Percentiles rank a stretch among this genome's conserved stretches.
These are phyloP conservation scores for Xanthoceras sorbifolium DNA, from an alignment of 345 rosid genomes.

Conservation along the genomic window DNA sequence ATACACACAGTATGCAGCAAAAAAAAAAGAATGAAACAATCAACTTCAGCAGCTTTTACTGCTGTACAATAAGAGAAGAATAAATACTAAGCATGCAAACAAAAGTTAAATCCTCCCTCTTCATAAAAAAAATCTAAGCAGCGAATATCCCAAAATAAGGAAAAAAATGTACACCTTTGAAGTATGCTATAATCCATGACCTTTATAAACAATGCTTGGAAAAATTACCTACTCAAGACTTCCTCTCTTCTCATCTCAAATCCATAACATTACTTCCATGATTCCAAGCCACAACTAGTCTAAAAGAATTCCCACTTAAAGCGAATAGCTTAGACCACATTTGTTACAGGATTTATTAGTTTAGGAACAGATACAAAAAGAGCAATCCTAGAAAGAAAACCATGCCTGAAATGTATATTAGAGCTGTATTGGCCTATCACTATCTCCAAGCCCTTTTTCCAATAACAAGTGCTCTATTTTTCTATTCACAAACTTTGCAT, in stretches of 20 bases:
- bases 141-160: slow-evolving; percentile 10
- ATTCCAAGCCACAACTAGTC: neutral
- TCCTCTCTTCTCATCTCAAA: neutral
- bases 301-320: neutral
- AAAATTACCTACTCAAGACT: neutral
- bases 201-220: neutral
- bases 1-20: neutral
- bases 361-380: neutral
- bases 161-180: neutral
- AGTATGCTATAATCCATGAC: neutral
- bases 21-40: neutral
- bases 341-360: neutral
- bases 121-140: neutral
- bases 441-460: neutral
- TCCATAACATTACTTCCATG: neutral
- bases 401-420: neutral
- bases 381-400: neutral
- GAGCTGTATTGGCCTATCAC: neutral
- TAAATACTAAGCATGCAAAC: neutral
- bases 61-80: neutral
- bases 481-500: neutral
- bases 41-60: neutral
- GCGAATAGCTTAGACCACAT: neutral
- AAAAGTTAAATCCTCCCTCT: slow-evolving; percentile 4
- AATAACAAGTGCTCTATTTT: neutral